These are phyloP conservation scores for Cryptococcus sp. DNA, from an alignment of 1,284 basidiomycete species.

Conservation along the genomic window DNA sequence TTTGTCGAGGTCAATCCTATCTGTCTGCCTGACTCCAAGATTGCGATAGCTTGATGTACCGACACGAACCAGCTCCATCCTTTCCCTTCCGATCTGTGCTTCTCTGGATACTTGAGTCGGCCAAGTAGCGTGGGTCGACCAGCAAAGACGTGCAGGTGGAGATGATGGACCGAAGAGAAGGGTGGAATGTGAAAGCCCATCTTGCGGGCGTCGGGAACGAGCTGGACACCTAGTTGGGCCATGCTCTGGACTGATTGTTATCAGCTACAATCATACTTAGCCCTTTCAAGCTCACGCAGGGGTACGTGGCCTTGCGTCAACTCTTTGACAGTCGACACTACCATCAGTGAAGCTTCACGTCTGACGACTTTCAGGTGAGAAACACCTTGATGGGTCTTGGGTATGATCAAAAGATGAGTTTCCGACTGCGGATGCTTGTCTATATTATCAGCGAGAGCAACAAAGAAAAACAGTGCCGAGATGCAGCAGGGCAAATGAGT, in stretches of 20 bases:
- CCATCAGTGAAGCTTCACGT: constrained; percentile 23
- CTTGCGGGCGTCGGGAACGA: constrained; percentile 53
- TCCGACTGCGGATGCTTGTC: constrained; percentile 54
- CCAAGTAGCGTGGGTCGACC: constrained; percentile 57
- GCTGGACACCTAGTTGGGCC: constrained; percentile 56
- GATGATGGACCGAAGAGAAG: constrained; percentile 68
- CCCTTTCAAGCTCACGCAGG: too few relatives aligned
- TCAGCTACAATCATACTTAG: too few relatives aligned
- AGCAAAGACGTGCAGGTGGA: constrained; percentile 72
- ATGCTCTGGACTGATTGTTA: constrained; percentile 56
- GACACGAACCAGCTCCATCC: constrained; percentile 73
- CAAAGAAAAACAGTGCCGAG: too few relatives aligned
- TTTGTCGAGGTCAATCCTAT: constrained; percentile 49
- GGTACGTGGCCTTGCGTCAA: constrained; percentile 50
- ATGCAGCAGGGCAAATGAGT: too few relatives aligned
- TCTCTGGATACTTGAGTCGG: constrained; percentile 58
- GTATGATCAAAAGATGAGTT: constrained; percentile 62
- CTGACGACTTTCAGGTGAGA: not conserved
- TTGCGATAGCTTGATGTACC: constrained; percentile 57
- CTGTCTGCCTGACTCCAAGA: constrained; percentile 55
- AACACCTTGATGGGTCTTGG: constrained; percentile 58
- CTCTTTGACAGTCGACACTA: constrained; percentile 53
- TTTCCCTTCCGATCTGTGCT: constrained; percentile 52
- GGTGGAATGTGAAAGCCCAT: constrained; percentile 79
- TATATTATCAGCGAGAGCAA: not conserved